Evolutionary conservation across 1,284 basidiomycete species (phyloP).

Genomic region (Melanopsichium pennsylvanicum): DNA sequence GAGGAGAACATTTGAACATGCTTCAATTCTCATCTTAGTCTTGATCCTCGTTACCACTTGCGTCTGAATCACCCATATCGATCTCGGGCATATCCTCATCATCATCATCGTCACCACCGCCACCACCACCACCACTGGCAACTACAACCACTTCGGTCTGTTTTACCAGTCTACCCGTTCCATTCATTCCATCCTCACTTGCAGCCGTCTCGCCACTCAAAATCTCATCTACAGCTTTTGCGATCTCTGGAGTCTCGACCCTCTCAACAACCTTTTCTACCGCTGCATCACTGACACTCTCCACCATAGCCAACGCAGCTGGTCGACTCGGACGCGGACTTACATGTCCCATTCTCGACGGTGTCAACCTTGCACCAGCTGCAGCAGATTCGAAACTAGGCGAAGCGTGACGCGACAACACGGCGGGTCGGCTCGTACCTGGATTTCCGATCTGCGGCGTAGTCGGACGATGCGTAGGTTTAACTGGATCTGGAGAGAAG

Average conservation of each 20-base stretch:
- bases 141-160: background rate
- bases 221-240: slow-evolving; percentile 1
- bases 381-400: slow-evolving; percentile 15
- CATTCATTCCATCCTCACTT: background rate
- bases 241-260: slow-evolving; percentile 5
- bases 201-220: background rate
- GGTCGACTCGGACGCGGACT: background rate
- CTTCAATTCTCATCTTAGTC: background rate
- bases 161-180: background rate
- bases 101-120: slow-evolving; percentile 29
- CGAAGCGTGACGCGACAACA: slow-evolving; percentile 17
- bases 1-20: no score
- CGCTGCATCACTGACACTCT: background rate
- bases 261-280: background rate
- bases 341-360: slow-evolving; percentile 6
- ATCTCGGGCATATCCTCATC: slow-evolving; percentile 52
- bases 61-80: slow-evolving; percentile 42
- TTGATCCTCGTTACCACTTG: slow-evolving; percentile 38
- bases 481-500: slow-evolving; percentile 42
- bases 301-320: background rate
- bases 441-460: slow-evolving; percentile 44
- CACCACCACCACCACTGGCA: background rate
- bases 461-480: slow-evolving; percentile 21
- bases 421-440: slow-evolving; percentile 1
- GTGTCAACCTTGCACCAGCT: background rate